A percentile compares a stretch with the other conserved stretches of the same genome.
These are phyloP conservation scores for Neurospora sp. DNA, from an alignment of 2,329 filamentous ascomycete genomes.

Conservation along the genomic window DNA sequence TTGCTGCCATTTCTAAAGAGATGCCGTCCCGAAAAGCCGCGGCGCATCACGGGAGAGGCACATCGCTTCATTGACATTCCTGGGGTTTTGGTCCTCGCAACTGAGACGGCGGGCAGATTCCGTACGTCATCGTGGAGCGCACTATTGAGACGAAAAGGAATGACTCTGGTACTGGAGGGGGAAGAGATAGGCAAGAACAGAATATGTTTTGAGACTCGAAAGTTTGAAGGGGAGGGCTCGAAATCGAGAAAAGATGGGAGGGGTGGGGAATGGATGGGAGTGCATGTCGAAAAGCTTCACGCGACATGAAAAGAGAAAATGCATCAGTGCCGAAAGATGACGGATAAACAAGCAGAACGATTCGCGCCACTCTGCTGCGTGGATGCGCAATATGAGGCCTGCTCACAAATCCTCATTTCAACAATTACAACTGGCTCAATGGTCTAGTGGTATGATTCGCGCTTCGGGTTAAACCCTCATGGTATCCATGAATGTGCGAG, in stretches of 20 bases:
- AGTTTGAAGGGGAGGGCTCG: neutral
- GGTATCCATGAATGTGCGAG: neutral
- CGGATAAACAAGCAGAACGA: neutral
- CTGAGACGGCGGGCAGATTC: neutral
- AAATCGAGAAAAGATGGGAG: neutral
- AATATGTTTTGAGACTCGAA: neutral
- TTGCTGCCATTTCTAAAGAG: neutral
- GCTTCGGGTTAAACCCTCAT: neutral
- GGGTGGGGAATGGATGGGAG: neutral
- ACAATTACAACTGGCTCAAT: neutral
- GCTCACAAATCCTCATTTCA: accelerated
- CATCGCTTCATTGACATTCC: neutral
- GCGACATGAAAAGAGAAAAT: neutral
- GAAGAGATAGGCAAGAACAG: neutral
- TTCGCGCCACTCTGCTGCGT: neutral
- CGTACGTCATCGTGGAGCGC: neutral
- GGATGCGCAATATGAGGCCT: accelerated
- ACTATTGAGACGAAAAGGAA: neutral
- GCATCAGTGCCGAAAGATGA: neutral
- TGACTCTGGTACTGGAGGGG: neutral
- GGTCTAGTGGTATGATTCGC: neutral
- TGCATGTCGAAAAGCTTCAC: neutral
- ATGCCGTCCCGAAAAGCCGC: neutral
- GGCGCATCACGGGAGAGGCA: neutral
- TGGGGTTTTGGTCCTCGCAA: neutral